Conservation (phyloP, 2,329 filamentous ascomycete species). For the Penicillium sp. region DNA sequence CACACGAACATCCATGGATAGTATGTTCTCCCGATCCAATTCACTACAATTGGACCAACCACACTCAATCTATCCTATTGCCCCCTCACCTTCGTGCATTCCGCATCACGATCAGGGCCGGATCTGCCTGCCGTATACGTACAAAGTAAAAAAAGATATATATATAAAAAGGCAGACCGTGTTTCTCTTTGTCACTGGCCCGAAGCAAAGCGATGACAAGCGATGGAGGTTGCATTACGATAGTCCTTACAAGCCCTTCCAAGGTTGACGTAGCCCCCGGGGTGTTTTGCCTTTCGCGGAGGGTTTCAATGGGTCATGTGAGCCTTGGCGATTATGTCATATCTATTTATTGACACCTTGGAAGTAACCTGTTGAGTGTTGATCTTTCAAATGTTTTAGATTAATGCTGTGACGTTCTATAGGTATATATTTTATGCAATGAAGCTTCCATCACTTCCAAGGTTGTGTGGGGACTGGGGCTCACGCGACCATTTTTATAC, state of each 20-base stretch:
- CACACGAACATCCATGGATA: constrained; percentile 1
- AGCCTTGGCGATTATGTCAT: constrained; percentile 11
- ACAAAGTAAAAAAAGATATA: neutral
- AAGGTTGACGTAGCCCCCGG: constrained; percentile 13
- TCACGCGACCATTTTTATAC: no score
- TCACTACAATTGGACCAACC: constrained; percentile 3
- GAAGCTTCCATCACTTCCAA: no score
- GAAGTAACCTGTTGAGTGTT: neutral
- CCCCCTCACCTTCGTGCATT: constrained; percentile 6
- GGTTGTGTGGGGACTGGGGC: no score
- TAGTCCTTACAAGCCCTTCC: constrained; percentile 13
- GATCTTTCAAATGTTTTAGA: neutral
- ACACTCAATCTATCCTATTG: neutral
- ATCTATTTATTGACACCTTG: no score
- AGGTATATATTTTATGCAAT: no score
- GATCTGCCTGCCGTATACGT: constrained; percentile 11
- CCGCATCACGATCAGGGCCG: constrained; percentile 17
- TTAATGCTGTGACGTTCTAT: neutral
- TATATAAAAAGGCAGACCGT: neutral
- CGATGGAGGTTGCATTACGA: constrained; percentile 20
- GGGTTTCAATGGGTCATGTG: constrained; percentile 15
- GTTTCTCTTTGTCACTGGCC: constrained; percentile 34
- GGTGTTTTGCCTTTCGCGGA: neutral
- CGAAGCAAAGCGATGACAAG: constrained; percentile 39
- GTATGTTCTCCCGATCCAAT: neutral